A percentile compares a stretch with the other conserved stretches of the same genome.
phyloP scores from a whole-genome alignment of 225 moss, liverwort and hornwort genomes.

The Thuidium tamariscinum region DNA sequence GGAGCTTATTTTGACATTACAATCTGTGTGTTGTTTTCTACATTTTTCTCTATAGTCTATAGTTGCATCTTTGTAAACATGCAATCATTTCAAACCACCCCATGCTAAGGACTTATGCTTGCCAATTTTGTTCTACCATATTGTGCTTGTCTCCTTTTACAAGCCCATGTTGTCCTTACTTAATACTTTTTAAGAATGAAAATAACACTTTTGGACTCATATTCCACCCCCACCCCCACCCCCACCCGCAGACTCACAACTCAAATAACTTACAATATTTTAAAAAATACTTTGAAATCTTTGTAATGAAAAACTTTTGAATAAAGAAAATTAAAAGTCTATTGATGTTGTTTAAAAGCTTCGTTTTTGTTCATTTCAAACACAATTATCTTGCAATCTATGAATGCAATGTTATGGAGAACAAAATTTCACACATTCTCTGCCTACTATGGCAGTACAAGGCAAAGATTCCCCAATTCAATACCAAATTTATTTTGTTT shows the following conservation, averaged over 20 bases:
- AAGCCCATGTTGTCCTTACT: accelerated
- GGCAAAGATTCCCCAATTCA: no score
- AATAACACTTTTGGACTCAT: background rate
- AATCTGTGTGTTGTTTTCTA: no score
- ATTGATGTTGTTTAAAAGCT: background rate
- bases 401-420: no score
- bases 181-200: background rate
- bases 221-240: accelerated
- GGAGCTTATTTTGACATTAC: accelerated
- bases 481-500: background rate
- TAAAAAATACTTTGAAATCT: background rate
- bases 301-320: background rate
- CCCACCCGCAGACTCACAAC: no score
- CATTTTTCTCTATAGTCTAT: no score
- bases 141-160: accelerated
- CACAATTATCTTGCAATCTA: background rate
- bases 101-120: no score
- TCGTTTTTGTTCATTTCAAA: background rate
- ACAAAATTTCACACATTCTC: background rate
- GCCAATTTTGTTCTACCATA: background rate
- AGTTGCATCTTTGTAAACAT: no score
- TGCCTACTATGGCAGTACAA: background rate
- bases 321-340: background rate
- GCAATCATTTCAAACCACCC: no score
- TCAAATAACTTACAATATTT: background rate